Conservation (phyloP, 2,329 filamentous ascomycete genomes). For the Penicillium sp. region DNA sequence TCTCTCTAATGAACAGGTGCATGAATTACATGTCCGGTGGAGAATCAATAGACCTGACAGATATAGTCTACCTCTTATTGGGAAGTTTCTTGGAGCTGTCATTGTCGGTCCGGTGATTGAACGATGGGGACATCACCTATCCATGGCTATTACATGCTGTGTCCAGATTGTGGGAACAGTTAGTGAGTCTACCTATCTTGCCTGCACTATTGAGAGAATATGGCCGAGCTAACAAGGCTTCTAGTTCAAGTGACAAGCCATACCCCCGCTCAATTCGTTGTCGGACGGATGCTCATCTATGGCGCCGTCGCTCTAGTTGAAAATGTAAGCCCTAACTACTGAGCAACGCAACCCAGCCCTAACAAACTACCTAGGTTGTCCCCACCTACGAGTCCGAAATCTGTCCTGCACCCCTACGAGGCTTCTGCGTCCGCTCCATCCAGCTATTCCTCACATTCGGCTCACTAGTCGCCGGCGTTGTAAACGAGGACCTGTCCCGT, state of each 20-base stretch:
- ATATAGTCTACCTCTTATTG: background rate
- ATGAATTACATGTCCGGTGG: background rate
- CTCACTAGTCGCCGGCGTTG: conserved; percentile 1
- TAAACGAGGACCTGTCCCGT: background rate
- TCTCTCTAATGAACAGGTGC: background rate
- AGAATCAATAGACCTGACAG: background rate
- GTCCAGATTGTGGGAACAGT: background rate
- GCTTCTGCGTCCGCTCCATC: background rate
- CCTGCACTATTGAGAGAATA: background rate
- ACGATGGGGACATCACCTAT: background rate
- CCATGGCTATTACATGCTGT: background rate
- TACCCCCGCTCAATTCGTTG: background rate
- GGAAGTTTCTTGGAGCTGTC: background rate
- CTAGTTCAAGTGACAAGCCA: conserved; percentile 1
- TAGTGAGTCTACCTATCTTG: background rate
- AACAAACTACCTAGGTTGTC: background rate
- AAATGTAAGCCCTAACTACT: background rate
- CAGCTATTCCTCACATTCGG: conserved; percentile 5
- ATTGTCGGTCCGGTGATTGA: conserved; percentile 1
- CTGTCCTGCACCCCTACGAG: background rate
- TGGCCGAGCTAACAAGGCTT: background rate
- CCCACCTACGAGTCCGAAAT: conserved; percentile 5
- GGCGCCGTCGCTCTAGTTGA: background rate
- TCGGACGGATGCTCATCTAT: conserved; percentile 1
- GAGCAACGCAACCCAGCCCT: background rate